Conservation (phyloP, 495 filamentous ascomycete genomes). For the Parathielavia appendiculata region DNA sequence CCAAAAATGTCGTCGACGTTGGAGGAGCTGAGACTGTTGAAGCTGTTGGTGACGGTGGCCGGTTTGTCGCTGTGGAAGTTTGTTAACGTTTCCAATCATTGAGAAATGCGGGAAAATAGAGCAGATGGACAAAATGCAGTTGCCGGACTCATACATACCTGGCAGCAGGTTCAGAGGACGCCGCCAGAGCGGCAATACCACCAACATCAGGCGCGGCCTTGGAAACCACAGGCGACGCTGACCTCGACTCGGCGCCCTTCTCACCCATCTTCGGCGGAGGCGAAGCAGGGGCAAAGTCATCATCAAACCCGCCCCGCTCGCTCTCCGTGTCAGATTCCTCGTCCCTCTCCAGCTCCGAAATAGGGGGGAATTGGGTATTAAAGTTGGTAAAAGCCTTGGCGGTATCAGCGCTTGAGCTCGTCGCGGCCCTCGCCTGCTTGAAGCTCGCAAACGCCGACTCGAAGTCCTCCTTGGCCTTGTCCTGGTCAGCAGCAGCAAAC, state of each 20-base stretch:
- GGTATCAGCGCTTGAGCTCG: constrained; percentile 23
- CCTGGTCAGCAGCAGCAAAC: constrained; percentile 53
- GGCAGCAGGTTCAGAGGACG: constrained; percentile 21
- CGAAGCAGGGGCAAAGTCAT: constrained; percentile 77
- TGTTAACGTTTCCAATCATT: constrained; percentile 7
- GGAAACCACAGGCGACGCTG: constrained; percentile 24
- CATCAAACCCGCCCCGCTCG: constrained; percentile 76
- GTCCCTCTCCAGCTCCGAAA: constrained; percentile 75
- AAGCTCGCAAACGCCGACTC: constrained; percentile 68
- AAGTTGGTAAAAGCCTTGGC: constrained; percentile 46
- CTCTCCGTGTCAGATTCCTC: constrained; percentile 71
- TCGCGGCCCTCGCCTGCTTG: constrained; percentile 30
- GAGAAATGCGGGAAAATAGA: neutral
- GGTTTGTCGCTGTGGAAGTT: constrained; percentile 28
- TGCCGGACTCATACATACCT: constrained; percentile 24
- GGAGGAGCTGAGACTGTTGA: constrained; percentile 16
- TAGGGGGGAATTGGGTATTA: constrained; percentile 82
- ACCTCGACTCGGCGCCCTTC: constrained; percentile 28
- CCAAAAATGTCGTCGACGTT: constrained; percentile 36
- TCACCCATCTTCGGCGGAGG: constrained; percentile 45
- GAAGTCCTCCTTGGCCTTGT: constrained; percentile 67
- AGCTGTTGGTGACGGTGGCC: constrained; percentile 16
- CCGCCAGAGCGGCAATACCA: constrained; percentile 14
- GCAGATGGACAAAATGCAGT: neutral
- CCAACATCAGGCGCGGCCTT: constrained; percentile 18